phyloP scores from a whole-genome alignment of 768 basidiomycete species.

The Leccinum subtestaceum region DNA sequence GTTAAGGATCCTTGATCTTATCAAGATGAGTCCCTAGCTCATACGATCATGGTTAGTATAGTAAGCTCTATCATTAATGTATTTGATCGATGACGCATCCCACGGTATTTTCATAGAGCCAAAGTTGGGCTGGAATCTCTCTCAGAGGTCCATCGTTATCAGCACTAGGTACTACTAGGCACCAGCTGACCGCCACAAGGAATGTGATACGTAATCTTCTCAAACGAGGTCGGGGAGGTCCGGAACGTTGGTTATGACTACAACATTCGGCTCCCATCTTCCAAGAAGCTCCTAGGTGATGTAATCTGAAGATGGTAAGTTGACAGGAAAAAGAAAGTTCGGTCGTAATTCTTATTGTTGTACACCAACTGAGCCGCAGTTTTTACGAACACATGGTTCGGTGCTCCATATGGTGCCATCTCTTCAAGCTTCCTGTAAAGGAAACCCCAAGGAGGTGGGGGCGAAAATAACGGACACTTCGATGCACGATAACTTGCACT shows the following conservation, averaged over 20 bases:
- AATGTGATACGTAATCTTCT: not conserved
- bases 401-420: not conserved
- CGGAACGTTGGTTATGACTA: not conserved
- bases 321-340: constrained; percentile 1
- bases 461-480: constrained; percentile 26
- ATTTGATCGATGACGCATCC: not conserved
- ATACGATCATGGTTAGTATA: not conserved
- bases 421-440: constrained; percentile 12
- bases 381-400: not conserved
- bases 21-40: not conserved
- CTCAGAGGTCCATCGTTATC: not conserved
- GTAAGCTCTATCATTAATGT: not conserved
- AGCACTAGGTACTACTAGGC: not conserved
- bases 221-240: not conserved
- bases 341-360: constrained; percentile 3
- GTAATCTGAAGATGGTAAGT: not conserved
- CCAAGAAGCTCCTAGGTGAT: constrained; percentile 4
- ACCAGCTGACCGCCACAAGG: constrained; percentile 14
- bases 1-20: not conserved
- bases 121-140: not conserved
- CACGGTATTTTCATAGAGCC: not conserved
- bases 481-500: not conserved
- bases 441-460: constrained; percentile 2
- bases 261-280: not conserved
- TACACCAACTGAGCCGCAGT: not conserved